Base-by-base conservation (phyloP, 1,284 basidiomycete genomes). In the Dichomitus squalens region DNA sequence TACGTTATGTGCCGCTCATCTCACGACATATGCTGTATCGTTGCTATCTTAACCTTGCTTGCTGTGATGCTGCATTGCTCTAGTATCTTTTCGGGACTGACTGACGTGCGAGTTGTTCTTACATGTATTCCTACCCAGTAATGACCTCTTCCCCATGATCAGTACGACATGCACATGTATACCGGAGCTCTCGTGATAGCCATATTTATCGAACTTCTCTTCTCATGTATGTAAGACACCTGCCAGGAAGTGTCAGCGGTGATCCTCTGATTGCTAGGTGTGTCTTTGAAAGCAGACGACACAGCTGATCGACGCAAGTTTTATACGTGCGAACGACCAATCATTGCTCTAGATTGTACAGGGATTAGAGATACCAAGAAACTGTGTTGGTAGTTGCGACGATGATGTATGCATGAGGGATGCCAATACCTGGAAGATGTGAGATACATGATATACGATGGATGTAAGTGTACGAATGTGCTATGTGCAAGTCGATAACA, bases 11-110 rank as follows among this genome's bases (percentile, higher is more conserved):
- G 18, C 20, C 34, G 47, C 47, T 49, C 43, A 49, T 53, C 52
- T 49, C 31, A 47, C 35, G 49, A 60, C 47, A 46, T 53, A 40
- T 63, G 59, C 59, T 64, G 53, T 63, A 55, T 58, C 59, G 57
- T 58, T 49, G 64, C 64, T 63, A 59, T 65, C 59, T 47, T 36
- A 23, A 20, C 31, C 50, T 18, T 51, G 39, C 55, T 58, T 58
- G 61, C 58, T 63, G 56, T 64, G 57, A 31, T 41, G 47, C 57
- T 55, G 58, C 57, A 59, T 57, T 60, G 61, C 59, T 64, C 59
- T 54, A 56, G 4, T 63, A 56, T 58, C 25, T 52, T 58, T 29
- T 40, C 34, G 43, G 53, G 61, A 55, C 55, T 49, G 50, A 21
- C 54, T 47, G 40, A 50, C 38, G 31, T 58, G 56, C 60, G n/a